Evolutionary conservation across 192 early-diverging fungal genomes (phyloP).

Genomic region (Jimgerdemannia flammicorona): DNA sequence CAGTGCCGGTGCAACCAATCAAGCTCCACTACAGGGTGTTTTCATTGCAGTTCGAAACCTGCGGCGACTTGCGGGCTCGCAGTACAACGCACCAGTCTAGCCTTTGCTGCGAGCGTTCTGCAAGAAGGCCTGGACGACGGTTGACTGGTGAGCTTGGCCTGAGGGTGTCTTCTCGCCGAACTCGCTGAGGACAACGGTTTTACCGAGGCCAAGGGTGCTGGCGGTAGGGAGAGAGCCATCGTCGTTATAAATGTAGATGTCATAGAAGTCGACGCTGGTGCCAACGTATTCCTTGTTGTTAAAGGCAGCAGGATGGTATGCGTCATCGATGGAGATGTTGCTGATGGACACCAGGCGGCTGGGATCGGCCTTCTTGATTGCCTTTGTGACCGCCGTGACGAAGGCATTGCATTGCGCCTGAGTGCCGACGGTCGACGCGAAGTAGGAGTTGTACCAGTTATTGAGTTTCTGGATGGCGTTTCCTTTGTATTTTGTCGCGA

Average conservation of each 20-base stretch:
- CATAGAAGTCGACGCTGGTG: conserved; percentile 2
- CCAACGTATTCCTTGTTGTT: neutral
- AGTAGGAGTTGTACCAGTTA: conserved; percentile 7
- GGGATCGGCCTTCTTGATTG: neutral
- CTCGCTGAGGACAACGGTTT: neutral
- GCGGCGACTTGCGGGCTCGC: conserved; percentile 1
- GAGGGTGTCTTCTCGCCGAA: neutral
- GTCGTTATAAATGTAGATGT: conserved; percentile 5
- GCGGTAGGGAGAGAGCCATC: conserved; percentile 1
- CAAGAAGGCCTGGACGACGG: neutral
- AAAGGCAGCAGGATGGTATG: neutral
- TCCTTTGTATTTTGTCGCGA: conserved; percentile 1
- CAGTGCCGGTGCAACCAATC: neutral
- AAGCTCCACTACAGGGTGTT: neutral
- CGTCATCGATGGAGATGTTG: neutral
- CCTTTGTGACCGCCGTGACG: neutral
- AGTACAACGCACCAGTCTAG: conserved; percentile 4
- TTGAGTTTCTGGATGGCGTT: conserved; percentile 9
- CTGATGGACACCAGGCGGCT: neutral
- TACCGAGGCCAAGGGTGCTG: conserved; percentile 1
- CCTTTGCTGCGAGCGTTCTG: neutral
- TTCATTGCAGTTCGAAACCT: neutral
- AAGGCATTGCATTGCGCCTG: neutral
- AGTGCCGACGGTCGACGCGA: neutral
- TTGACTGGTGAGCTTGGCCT: neutral